Evolutionary conservation across 441 rosid genomes (phyloP), one percentile per base, ranked within the genome.

Genomic region (Erodium trifolium): DNA sequence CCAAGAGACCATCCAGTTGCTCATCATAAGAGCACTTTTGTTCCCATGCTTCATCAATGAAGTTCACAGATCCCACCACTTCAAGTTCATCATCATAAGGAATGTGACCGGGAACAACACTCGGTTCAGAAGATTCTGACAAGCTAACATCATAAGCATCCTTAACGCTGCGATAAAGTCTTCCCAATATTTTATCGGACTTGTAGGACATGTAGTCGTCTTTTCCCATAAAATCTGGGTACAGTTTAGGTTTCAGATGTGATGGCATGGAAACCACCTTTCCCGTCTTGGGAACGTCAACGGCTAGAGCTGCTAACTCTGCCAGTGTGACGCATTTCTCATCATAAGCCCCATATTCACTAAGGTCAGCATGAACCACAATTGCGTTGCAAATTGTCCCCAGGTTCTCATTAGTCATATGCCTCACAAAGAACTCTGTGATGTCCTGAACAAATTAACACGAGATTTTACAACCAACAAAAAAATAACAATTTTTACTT

Each of bases 211-310:
- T 96, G 66, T 74, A 62, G 1, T 81, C 87, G 39, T 78, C 85
- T 79, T 93, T 93, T 0, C 96, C 96, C 98, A 93, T 89, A 78
- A 87, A 93, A 73, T 93, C 98, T 0, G 92, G 98, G 70, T 93
- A 90, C 68, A 77, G 67, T 73, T 88, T 87, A 0, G 98, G 98
- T 76, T 82, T 93, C 69, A 93, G 73, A 51, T 80, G 67, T 27
- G 62, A 41, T 14, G 96, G 98, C 96, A 93, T 85, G 8, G 77
- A 27, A 34, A 89, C 98, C 3, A 86, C 43, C 78, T 83, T 90
- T 77, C 97, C 97, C 3, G 97, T 93, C 84, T 90, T 93, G 9
- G 97, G 96, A 73, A 85, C 87, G 78, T 93, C 97, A 71, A 93
- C 97, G 65, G 98, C 96, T 18, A 85, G 88, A 69, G 98, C 97